phyloP scores from a whole-genome alignment of 2,329 filamentous ascomycete species.

The Microsporum audouinii region DNA sequence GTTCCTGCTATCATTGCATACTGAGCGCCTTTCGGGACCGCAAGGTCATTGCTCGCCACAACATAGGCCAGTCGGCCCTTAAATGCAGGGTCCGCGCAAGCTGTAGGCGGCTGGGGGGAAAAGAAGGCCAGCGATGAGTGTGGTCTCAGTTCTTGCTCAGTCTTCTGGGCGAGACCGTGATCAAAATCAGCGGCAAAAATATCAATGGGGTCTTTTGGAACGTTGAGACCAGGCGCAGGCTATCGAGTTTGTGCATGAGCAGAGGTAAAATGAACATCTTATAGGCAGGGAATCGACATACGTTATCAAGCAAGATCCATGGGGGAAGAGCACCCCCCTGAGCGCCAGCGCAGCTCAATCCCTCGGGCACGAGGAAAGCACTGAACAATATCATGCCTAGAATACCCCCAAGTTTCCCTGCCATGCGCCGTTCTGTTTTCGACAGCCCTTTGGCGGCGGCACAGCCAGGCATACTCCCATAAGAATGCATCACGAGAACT shows the following conservation, averaged over 20 bases:
- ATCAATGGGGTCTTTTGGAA: constrained; percentile 1
- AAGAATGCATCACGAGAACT: constrained; percentile 29
- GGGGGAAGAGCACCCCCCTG: neutral
- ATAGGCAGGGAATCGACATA: neutral
- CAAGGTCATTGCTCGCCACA: constrained; percentile 4
- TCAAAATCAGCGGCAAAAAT: constrained; percentile 8
- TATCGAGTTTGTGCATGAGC: neutral
- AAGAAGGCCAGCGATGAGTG: neutral
- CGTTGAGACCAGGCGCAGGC: constrained; percentile 2
- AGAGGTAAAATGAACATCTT: neutral
- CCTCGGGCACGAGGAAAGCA: constrained; percentile 3
- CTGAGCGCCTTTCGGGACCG: constrained; percentile 4
- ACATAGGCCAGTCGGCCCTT: constrained; percentile 7
- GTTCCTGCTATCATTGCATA: constrained; percentile 5
- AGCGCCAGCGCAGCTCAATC: neutral
- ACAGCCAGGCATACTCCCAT: constrained; percentile 23
- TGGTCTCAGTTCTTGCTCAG: neutral
- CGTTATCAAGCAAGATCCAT: constrained; percentile 1
- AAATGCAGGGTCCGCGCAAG: constrained; percentile 6
- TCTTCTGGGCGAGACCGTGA: neutral
- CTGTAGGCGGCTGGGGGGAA: neutral
- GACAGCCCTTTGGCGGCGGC: constrained; percentile 22
- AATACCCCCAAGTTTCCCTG: constrained; percentile 6
- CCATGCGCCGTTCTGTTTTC: neutral
- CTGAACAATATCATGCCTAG: constrained; percentile 8